phyloP scores from a whole-genome alignment of 768 basidiomycete species.

The Termitomyces sp. region DNA sequence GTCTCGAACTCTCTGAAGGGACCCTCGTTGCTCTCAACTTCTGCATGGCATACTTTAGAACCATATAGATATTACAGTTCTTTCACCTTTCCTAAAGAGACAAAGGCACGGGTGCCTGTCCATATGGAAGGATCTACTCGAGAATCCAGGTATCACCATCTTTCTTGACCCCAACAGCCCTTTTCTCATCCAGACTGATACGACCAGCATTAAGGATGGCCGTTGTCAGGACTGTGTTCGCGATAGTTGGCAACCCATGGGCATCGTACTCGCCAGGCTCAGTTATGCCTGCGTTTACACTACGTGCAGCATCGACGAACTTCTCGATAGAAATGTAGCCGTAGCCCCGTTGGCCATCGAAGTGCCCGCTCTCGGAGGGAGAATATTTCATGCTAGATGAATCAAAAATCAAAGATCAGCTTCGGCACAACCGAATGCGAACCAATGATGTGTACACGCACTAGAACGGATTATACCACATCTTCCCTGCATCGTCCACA shows the following conservation, averaged over 20 bases:
- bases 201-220: slow-evolving; percentile 89
- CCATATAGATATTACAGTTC: slow-evolving; percentile 2
- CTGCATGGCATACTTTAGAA: not conserved
- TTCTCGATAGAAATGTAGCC: slow-evolving; percentile 90
- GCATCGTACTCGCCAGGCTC: slow-evolving; percentile 71
- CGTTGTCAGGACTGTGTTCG: slow-evolving; percentile 82
- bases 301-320: slow-evolving; percentile 80
- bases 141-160: slow-evolving; percentile 61
- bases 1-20: not conserved
- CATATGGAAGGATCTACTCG: slow-evolving; percentile 37
- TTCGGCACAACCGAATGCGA: not conserved
- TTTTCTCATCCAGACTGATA: slow-evolving; percentile 85
- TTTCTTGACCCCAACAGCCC: slow-evolving; percentile 74
- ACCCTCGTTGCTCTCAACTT: not conserved
- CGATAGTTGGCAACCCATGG: slow-evolving; percentile 81
- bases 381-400: slow-evolving; percentile 84
- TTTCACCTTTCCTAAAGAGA: slow-evolving; percentile 9
- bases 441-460: slow-evolving; percentile 34
- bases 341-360: slow-evolving; percentile 92
- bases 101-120: slow-evolving; percentile 2
- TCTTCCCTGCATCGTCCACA: slow-evolving; percentile 78
- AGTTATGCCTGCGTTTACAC: slow-evolving; percentile 66
- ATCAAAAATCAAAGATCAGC: slow-evolving; percentile 6
- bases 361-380: slow-evolving; percentile 85
- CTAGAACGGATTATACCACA: slow-evolving; percentile 91